Base-by-base conservation (phyloP, 1,284 basidiomycete species). In the Ceratobasidium sp. region DNA sequence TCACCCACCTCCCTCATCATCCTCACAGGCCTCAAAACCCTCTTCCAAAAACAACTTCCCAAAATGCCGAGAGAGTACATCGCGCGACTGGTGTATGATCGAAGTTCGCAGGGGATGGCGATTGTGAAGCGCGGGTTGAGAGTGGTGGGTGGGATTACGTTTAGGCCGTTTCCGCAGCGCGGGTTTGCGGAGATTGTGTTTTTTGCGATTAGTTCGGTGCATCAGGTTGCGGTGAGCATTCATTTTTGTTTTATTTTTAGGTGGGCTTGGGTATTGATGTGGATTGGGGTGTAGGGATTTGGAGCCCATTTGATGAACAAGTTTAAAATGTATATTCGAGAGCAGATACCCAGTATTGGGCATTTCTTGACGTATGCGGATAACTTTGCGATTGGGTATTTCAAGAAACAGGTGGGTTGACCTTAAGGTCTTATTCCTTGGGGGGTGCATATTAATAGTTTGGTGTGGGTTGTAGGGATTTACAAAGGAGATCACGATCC, bases 51-150 rank as follows among this genome's bases (percentile, higher is more conserved):
- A 78, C 98, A 99, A 82, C 84, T 99, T 6, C 98, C 98, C 8
- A 99, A 99, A 84, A 99, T 99, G 98, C 98, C 98, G 24, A 87
- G 96, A 80, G 98, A 99, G 82, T 99, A 99, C 80, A 99, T 99
- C 78, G 95, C 98, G 0, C 90, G 98, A 47, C 88, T 99, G 17
- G 97, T 99, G 0, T 94, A 96, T 77, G 97, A 99, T 82, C 87
- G 88, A 51, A 98, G 97, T 80, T 98, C 98, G 59, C 93, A 93
- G 81, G 90, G 91, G 54, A 88, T 99, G 76, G 97, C 96, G 2
- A 99, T 99, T 81, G 93, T 99, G 81, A 99, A 99, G 83, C 88
- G 93, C 33, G 98, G 98, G 0, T 91, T 92, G 82, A 96, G 97
- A 80, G 97, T 99, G 50, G 97, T 99, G 0, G 98, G 97, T 24